phyloP scores from a whole-genome alignment of 225 moss, liverwort and hornwort species.

The Bryum argenteum region DNA sequence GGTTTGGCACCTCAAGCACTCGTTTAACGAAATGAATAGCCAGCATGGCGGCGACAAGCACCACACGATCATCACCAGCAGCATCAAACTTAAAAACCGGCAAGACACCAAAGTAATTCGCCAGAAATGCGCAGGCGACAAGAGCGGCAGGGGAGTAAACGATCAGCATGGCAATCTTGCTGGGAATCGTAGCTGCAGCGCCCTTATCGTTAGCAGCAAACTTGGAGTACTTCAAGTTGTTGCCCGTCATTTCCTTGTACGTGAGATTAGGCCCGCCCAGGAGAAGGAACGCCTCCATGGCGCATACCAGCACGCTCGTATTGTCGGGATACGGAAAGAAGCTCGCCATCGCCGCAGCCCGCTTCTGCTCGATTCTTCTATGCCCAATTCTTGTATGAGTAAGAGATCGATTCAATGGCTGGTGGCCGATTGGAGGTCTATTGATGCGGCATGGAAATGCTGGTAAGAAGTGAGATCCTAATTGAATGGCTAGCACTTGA shows the following conservation, averaged over 20 bases:
- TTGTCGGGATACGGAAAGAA: conserved; percentile 24
- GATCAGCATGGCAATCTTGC: conserved; percentile 33
- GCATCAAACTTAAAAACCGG: conserved; percentile 20
- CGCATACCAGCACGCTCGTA: conserved; percentile 8
- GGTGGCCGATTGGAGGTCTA: no score
- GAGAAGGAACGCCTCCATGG: not conserved
- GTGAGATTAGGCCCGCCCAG: not conserved
- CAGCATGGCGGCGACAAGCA: conserved; percentile 41
- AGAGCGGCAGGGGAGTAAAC: conserved; percentile 30
- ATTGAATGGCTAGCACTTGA: no score
- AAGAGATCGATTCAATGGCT: no score
- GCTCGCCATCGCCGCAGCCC: conserved; percentile 12
- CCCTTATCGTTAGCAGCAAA: conserved; percentile 39
- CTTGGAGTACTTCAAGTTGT: conserved; percentile 41
- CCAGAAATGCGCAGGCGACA: conserved; percentile 19
- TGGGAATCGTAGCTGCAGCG: conserved; percentile 22
- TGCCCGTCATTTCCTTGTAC: conserved; percentile 24
- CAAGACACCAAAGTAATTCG: conserved; percentile 26
- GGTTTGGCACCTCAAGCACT: conserved; percentile 27
- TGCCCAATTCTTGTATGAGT: no score
- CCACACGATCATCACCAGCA: conserved; percentile 35
- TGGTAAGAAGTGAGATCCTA: no score
- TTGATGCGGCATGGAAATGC: no score
- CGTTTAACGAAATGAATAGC: conserved; percentile 45
- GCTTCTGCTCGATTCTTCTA: not conserved